Evolutionary conservation across 2,329 filamentous ascomycete species (phyloP), one percentile per base, ranked within the genome.

Genomic region (Cadophora malorum): DNA sequence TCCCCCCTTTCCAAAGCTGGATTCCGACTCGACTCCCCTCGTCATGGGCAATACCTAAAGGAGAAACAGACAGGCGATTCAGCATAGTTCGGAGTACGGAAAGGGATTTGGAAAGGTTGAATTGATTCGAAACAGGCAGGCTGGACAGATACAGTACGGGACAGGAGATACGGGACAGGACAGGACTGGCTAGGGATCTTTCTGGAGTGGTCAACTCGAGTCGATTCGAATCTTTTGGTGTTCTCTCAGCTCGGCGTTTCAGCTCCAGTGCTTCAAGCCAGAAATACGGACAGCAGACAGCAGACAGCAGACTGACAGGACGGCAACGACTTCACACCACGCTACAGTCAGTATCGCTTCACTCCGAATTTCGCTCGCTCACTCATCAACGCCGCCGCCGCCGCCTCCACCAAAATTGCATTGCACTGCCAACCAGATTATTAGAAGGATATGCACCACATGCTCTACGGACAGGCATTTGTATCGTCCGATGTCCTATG

Each of bases 11-110:
- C 64, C 67, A 63, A 52, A 52, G 50, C 25, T 31, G 25, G 50
- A 49, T 49, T 49, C 21, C 50, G 25, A 53, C 25, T 53, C 50
- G 23, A 53, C 25, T 53, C 50, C 68, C 66, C 66, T 62, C 71
- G 69, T 70, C 70, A 74, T 74, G 72, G 70, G 67, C 69, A 70
- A 70, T 64, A 69, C 66, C 64, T 68, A 70, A 70, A 72, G 65
- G 50, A 68, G 67, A 71, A 58, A 38, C 31, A 59, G 14, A 64
- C 41, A 55, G 38, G 38, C 23, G 25, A 55, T 64, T 49, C 21
- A 53, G 58, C 50, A 38, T 62, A 49, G 56, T 66, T 31, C 31
- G 47, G 33, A 58, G 19, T 35, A 58, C 55, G 33, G 31, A 58
- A 58, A 58, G 21, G 55, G 55, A n/a, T n/a, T 28, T 45, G 21